These are phyloP conservation scores for Ogataea degrootiae DNA, from an alignment of 805 yeast species.

Conservation along the genomic window DNA sequence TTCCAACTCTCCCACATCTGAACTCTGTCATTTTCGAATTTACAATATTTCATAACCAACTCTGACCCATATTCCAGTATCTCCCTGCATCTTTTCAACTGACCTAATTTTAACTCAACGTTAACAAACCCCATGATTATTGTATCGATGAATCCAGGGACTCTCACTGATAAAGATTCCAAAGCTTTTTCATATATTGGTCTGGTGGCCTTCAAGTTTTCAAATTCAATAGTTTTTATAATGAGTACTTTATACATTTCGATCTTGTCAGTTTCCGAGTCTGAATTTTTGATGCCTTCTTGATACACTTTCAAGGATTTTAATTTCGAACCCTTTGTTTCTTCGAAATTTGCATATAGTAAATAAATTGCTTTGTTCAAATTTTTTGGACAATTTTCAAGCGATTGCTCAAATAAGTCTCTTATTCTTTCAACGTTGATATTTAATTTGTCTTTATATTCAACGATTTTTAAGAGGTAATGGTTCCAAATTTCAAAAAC, in stretches of 20 bases:
- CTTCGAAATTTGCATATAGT: conserved; percentile 61
- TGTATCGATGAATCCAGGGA: conserved; percentile 28
- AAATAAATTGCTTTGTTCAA: conserved; percentile 46
- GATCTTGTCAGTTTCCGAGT: conserved; percentile 26
- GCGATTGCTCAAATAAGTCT: conserved; percentile 69
- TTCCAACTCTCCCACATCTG: conserved; percentile 68
- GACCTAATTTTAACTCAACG: conserved; percentile 50
- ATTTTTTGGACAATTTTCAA: conserved; percentile 45
- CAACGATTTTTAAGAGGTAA: conserved; percentile 52
- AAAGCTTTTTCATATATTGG: conserved; percentile 50
- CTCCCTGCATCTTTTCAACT: conserved; percentile 57
- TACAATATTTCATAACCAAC: conserved; percentile 30
- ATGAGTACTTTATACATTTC: conserved; percentile 42
- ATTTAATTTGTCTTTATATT: conserved; percentile 24
- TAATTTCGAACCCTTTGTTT: conserved; percentile 43
- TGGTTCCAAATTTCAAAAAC: conserved; percentile 68
- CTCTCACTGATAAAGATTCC: conserved; percentile 22
- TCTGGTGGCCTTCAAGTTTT: conserved; percentile 42
- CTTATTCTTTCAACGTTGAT: conserved; percentile 52
- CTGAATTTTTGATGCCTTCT: conserved; percentile 33
- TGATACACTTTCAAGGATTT: conserved; percentile 46
- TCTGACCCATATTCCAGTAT: conserved; percentile 53
- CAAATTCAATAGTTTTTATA: conserved; percentile 33
- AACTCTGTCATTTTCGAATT: conserved; percentile 22
- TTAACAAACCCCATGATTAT: conserved; percentile 51